phyloP scores from a whole-genome alignment of 176 grass and related monocot genomes.

The Microstegium vimineum region DNA sequence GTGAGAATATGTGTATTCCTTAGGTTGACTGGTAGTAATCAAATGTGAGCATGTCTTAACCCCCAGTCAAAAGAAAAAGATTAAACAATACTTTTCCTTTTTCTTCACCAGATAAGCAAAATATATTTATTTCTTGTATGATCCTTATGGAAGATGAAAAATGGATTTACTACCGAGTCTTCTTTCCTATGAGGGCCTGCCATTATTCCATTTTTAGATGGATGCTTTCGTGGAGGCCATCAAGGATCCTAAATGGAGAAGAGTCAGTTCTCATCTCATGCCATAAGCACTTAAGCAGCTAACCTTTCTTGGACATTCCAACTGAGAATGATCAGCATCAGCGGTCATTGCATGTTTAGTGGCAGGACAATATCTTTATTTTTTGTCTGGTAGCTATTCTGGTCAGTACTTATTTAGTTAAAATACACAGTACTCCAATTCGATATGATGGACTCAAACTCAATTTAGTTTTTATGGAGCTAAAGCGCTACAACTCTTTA shows the following conservation, averaged over 20 bases:
- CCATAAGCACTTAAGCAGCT: neutral
- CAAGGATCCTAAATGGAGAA: neutral
- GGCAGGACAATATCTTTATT: neutral
- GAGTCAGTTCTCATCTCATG: neutral
- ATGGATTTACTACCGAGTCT: neutral
- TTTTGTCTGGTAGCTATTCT: neutral
- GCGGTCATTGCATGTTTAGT: neutral
- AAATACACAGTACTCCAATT: neutral
- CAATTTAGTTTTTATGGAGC: neutral
- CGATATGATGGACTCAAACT: neutral
- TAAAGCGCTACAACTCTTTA: neutral
- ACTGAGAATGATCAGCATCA: neutral
- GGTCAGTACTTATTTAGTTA: neutral
- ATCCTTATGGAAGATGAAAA: neutral
- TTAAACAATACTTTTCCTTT: neutral
- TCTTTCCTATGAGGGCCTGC: neutral
- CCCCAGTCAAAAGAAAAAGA: neutral
- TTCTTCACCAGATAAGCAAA: neutral
- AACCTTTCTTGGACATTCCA: neutral
- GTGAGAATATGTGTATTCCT: neutral
- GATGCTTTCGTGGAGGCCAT: neutral
- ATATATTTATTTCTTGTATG: neutral
- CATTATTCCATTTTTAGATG: conserved; percentile 9
- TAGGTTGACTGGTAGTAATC: neutral
- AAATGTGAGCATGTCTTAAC: neutral